Evolutionary conservation across 495 filamentous ascomycete species (phyloP).

Genomic region (Talaromyces borbonicus): DNA sequence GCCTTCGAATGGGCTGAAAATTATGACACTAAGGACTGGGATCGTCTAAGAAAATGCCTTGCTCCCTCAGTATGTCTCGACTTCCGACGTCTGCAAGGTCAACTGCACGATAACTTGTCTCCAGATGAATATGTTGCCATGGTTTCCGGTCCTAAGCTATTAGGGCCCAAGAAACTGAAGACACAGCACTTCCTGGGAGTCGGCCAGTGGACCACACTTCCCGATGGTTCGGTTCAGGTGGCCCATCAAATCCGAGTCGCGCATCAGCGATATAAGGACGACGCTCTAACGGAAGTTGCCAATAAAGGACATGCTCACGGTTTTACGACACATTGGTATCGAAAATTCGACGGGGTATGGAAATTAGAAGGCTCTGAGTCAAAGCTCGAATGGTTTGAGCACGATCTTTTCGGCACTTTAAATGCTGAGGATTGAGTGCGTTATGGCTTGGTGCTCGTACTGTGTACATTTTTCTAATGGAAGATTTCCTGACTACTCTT

Average conservation of each 20-base stretch:
- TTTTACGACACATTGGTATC: slow-evolving; percentile 55
- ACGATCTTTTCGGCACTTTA: too few species aligned
- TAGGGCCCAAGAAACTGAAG: slow-evolving; percentile 8
- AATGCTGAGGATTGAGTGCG: too few species aligned
- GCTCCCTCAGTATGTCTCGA: not conserved
- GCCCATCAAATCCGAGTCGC: slow-evolving; percentile 12
- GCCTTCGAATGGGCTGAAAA: not conserved
- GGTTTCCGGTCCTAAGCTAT: not conserved
- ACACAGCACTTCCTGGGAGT: slow-evolving; percentile 12
- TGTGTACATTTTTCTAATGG: too few species aligned
- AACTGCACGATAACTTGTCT: not conserved
- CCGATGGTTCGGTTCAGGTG: slow-evolving; percentile 9
- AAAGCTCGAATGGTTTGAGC: slow-evolving; percentile 55
- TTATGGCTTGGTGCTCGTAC: too few species aligned
- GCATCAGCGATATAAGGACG: slow-evolving; percentile 10
- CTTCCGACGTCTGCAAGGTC: not conserved
- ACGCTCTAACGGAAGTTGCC: slow-evolving; percentile 7
- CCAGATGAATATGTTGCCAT: not conserved
- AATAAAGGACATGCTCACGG: slow-evolving; percentile 46
- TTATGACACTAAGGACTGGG: not conserved
- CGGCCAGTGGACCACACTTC: slow-evolving; percentile 4
- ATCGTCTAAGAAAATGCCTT: not conserved
- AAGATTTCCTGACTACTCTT: too few species aligned
- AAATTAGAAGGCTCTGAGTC: slow-evolving; percentile 61
- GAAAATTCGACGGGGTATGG: slow-evolving; percentile 60